Conservation (phyloP, 805 yeast genomes). For the Kluyveromyces siamensis region DNA sequence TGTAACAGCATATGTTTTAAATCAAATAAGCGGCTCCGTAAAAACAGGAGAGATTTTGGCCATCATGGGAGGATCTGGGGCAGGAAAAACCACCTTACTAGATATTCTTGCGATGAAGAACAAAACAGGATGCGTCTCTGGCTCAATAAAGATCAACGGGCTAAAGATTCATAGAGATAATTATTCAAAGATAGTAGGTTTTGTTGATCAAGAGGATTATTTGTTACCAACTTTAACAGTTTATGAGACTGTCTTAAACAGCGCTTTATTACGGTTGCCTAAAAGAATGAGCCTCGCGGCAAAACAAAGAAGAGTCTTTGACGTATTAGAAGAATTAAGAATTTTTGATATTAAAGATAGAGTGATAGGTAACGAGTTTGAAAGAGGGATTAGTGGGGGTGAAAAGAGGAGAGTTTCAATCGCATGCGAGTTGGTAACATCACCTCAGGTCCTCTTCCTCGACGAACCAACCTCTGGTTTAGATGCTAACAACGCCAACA, state of each 20-base stretch:
- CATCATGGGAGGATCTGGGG: constrained; percentile 98
- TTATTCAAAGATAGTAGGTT: constrained; percentile 68
- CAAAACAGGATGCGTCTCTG: constrained; percentile 63
- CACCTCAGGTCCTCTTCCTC: constrained; percentile 71
- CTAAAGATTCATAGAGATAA: constrained; percentile 28
- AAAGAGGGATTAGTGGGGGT: constrained; percentile 80
- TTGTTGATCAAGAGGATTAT: constrained; percentile 93
- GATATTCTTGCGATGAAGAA: constrained; percentile 87
- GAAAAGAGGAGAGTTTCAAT: constrained; percentile 86
- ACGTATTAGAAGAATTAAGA: constrained; percentile 77
- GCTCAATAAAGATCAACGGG: constrained; percentile 75
- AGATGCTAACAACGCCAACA: constrained; percentile 87
- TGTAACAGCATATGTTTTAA: constrained; percentile 37
- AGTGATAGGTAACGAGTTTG: constrained; percentile 79
- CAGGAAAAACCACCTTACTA: constrained; percentile 90
- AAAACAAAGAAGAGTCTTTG: constrained; percentile 71
- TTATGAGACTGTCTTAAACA: constrained; percentile 86
- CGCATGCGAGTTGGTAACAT: constrained; percentile 87
- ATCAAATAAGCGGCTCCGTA: constrained; percentile 62
- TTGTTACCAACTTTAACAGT: constrained; percentile 89
- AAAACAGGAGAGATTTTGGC: constrained; percentile 87
- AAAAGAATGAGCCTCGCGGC: constrained; percentile 62
- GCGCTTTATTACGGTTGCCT: constrained; percentile 85
- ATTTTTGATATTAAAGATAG: constrained; percentile 77
- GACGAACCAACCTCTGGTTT: constrained; percentile 96